These are phyloP conservation scores for Neofusicoccum cordaticola DNA, from an alignment of 2,329 filamentous ascomycete species.

Conservation along the genomic window DNA sequence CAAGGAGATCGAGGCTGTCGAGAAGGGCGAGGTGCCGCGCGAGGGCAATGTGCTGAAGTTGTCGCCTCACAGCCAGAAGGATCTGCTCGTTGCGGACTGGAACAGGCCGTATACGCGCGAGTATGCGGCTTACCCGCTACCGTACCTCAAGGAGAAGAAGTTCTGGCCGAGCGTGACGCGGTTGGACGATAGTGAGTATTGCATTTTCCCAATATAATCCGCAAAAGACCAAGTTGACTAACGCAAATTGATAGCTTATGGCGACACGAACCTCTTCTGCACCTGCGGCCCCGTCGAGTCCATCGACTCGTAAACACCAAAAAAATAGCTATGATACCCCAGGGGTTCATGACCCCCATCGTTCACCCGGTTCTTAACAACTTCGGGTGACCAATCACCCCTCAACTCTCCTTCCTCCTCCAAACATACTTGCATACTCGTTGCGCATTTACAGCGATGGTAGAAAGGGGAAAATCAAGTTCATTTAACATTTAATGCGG, in stretches of 20 bases:
- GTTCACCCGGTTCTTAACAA: slow-evolving; percentile 4
- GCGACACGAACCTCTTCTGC: slow-evolving; percentile 91
- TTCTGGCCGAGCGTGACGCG: slow-evolving; percentile 90
- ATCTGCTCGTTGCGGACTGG: slow-evolving; percentile 76
- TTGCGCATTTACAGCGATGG: slow-evolving; percentile 9
- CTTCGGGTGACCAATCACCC: not conserved
- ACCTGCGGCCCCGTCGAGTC: slow-evolving; percentile 80
- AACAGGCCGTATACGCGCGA: slow-evolving; percentile 76
- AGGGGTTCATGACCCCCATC: not conserved
- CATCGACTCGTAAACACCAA: slow-evolving; percentile 1
- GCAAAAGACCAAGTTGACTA: slow-evolving; percentile 17
- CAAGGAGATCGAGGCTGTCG: slow-evolving; percentile 77
- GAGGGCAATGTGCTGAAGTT: slow-evolving; percentile 85
- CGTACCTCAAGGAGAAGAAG: slow-evolving; percentile 88
- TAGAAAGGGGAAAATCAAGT: not conserved
- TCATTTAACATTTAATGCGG: slow-evolving; percentile 2
- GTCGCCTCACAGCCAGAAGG: slow-evolving; percentile 79
- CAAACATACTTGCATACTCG: not conserved
- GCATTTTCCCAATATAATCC: slow-evolving; percentile 21
- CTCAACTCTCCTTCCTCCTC: not conserved
- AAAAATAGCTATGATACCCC: slow-evolving; percentile 7
- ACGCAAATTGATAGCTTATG: slow-evolving; percentile 61
- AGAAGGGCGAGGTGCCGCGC: slow-evolving; percentile 71
- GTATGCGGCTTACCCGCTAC: slow-evolving; percentile 81
- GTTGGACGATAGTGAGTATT: slow-evolving; percentile 75